Percentiles rank a stretch among this genome's conserved stretches.
Evolutionary conservation across 2,329 filamentous ascomycete genomes (phyloP).

Genomic region (Karstenula rhodostoma): DNA sequence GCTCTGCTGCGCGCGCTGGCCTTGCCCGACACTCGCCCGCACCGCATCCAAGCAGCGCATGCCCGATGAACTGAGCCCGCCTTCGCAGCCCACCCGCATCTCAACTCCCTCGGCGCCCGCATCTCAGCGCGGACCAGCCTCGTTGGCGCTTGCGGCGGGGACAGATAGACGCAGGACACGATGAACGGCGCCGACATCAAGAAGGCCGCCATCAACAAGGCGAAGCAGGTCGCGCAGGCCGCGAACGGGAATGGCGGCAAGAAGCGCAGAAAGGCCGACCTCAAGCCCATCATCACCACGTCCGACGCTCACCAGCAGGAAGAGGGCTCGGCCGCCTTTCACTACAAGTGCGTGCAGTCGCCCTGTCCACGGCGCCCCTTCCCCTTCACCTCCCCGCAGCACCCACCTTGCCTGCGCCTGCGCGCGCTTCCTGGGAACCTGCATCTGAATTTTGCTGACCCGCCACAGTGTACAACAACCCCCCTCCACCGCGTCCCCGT

Average conservation of each 20-base stretch:
- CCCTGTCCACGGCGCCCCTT: constrained; percentile 4
- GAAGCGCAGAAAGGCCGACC: constrained; percentile 77
- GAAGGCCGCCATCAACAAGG: constrained; percentile 71
- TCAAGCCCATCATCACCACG: constrained; percentile 77
- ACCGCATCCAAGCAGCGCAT: constrained; percentile 10
- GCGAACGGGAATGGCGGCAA: constrained; percentile 66
- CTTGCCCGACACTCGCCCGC: constrained; percentile 12
- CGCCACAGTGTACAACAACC: constrained; percentile 43
- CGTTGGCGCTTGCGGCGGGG: constrained; percentile 36
- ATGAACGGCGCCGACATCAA: constrained; percentile 73
- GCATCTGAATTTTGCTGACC: constrained; percentile 27
- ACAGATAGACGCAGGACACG: constrained; percentile 39
- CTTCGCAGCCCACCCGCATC: constrained; percentile 37
- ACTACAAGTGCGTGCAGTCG: constrained; percentile 50
- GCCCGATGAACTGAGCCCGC: constrained; percentile 44
- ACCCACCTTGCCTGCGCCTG: constrained; percentile 6
- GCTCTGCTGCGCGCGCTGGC: constrained; percentile 28
- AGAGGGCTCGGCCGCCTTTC: constrained; percentile 52
- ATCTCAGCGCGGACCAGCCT: constrained; percentile 14
- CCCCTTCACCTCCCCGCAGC: constrained; percentile 1
- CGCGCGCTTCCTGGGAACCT: constrained; percentile 14
- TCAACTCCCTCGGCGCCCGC: constrained; percentile 20
- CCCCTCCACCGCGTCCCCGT: constrained; percentile 59
- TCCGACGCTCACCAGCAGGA: constrained; percentile 60
- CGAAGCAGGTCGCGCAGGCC: constrained; percentile 69